These are phyloP conservation scores for Coemansia sp. DNA, from an alignment of 192 early-diverging fungal species.

Conservation along the genomic window DNA sequence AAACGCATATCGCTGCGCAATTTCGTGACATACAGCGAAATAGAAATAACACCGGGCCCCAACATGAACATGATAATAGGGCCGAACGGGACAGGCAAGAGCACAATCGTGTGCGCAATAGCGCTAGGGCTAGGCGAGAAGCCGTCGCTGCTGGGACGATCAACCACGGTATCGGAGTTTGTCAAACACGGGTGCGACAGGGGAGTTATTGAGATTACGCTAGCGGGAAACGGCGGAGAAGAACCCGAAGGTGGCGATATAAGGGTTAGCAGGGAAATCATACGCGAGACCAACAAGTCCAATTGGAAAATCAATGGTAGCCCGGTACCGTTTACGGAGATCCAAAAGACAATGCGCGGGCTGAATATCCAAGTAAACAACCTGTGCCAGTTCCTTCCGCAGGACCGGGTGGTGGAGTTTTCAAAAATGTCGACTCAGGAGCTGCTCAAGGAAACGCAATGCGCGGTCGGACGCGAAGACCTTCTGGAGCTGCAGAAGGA, in stretches of 20 bases:
- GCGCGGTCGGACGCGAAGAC: constrained; percentile 73
- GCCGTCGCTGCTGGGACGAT: constrained; percentile 74
- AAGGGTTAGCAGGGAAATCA: constrained; percentile 63
- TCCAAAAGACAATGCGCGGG: constrained; percentile 60
- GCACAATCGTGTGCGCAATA: constrained; percentile 92
- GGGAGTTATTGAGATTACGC: constrained; percentile 83
- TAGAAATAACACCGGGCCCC: constrained; percentile 84
- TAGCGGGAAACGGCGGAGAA: constrained; percentile 54
- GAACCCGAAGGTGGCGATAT: not conserved
- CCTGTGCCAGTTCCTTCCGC: constrained; percentile 96
- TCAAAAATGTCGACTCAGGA: constrained; percentile 80
- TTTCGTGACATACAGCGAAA: constrained; percentile 94
- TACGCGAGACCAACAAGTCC: constrained; percentile 65
- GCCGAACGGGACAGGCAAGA: constrained; percentile 96
- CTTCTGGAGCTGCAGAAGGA: constrained; percentile 67
- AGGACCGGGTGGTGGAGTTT: constrained; percentile 92
- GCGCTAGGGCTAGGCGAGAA: constrained; percentile 90
- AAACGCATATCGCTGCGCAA: constrained; percentile 55
- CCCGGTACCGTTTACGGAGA: constrained; percentile 60
- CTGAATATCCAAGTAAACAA: constrained; percentile 94
- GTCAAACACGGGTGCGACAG: constrained; percentile 84
- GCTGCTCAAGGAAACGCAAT: constrained; percentile 81
- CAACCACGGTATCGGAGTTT: constrained; percentile 87
- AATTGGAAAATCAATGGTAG: constrained; percentile 82
- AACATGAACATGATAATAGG: constrained; percentile 98